Percentiles rank a stretch among this genome's conserved stretches.
These are phyloP conservation scores for Penicillium sp. DNA, from an alignment of 2,329 filamentous ascomycete species.

Conservation along the genomic window DNA sequence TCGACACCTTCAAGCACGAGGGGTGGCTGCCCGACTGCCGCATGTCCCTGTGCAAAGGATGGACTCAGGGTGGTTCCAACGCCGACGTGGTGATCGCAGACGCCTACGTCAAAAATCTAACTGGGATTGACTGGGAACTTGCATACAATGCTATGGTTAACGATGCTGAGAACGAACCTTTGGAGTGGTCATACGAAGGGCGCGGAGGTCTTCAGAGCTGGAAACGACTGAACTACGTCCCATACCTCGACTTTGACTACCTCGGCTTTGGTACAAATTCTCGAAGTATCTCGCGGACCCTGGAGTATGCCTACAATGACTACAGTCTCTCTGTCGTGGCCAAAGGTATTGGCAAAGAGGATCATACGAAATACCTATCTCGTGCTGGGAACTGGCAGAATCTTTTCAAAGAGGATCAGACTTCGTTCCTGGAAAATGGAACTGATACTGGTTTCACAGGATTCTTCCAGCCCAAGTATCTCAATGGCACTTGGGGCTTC, in stretches of 20 bases:
- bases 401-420: conserved; percentile 60
- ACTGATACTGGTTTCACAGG: conserved; percentile 63
- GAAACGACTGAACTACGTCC: conserved; percentile 68
- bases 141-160: conserved; percentile 67
- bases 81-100: conserved; percentile 67
- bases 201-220: conserved; percentile 67
- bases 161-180: conserved; percentile 67
- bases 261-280: conserved; percentile 66
- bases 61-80: conserved; percentile 45
- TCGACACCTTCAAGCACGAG: conserved; percentile 31
- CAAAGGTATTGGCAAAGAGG: conserved; percentile 50
- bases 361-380: conserved; percentile 50
- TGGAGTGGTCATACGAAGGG: conserved; percentile 66
- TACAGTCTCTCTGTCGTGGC: conserved; percentile 63
- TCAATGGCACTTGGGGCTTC: conserved; percentile 66
- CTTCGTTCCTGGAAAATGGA: conserved; percentile 51
- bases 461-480: conserved; percentile 66
- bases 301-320: conserved; percentile 76
- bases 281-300: conserved; percentile 65
- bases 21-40: conserved; percentile 34
- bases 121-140: conserved; percentile 62
- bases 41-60: conserved; percentile 34
- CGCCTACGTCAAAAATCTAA: conserved; percentile 63
- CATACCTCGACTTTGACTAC: conserved; percentile 64
- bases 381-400: conserved; percentile 64